Evolutionary conservation across 2,329 filamentous ascomycete species (phyloP).

Genomic region (Magnaporthales sp.): DNA sequence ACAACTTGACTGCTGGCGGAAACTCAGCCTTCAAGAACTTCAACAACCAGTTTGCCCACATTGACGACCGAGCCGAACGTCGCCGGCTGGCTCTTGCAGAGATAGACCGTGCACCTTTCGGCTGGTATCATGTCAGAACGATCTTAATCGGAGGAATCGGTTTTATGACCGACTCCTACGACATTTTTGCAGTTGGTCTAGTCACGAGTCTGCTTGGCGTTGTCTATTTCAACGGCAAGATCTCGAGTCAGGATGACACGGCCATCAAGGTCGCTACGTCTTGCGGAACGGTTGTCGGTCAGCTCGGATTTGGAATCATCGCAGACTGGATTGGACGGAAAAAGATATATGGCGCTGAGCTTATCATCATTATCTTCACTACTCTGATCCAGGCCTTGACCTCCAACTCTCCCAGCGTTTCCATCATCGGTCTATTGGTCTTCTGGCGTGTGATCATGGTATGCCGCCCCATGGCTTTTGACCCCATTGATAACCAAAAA

Average conservation of each 20-base stretch:
- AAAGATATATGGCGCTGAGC: conserved; percentile 57
- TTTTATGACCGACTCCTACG: conserved; percentile 84
- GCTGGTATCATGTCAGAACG: conserved; percentile 76
- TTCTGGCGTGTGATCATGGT: conserved; percentile 75
- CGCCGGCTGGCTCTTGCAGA: conserved; percentile 71
- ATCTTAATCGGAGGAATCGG: conserved; percentile 73
- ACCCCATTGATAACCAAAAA: not conserved
- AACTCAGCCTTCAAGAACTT: conserved; percentile 70
- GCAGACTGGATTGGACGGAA: conserved; percentile 57
- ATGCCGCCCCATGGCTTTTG: conserved; percentile 1
- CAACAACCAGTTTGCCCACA: conserved; percentile 39
- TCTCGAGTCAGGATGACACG: conserved; percentile 62
- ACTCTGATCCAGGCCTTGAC: conserved; percentile 65
- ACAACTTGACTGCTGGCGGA: conserved; percentile 34
- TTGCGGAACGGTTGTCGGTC: conserved; percentile 74
- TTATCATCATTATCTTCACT: conserved; percentile 73
- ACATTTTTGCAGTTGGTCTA: conserved; percentile 71
- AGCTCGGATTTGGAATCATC: conserved; percentile 69
- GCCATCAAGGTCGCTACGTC: conserved; percentile 82
- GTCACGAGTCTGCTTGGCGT: conserved; percentile 70
- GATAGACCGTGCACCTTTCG: conserved; percentile 73
- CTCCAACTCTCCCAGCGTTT: conserved; percentile 52
- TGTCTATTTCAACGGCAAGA: conserved; percentile 58
- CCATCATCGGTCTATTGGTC: conserved; percentile 58
- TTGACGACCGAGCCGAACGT: conserved; percentile 68